These are phyloP conservation scores for Saraca asoca DNA, from an alignment of 331 rosid genomes.

Conservation along the genomic window DNA sequence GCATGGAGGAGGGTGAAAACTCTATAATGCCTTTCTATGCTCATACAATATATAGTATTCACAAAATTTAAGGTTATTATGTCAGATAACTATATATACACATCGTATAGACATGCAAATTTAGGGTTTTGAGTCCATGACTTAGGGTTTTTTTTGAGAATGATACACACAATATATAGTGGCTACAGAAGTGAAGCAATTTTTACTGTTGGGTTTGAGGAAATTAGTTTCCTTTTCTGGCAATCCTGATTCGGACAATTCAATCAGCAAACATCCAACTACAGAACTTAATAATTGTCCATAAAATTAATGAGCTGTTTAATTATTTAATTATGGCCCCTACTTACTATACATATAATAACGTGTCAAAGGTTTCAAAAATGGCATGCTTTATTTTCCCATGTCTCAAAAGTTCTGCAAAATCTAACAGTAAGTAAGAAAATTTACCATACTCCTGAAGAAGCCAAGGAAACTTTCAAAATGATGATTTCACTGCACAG, in stretches of 20 bases:
- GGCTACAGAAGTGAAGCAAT: neutral
- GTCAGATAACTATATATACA: slow-evolving; percentile 14
- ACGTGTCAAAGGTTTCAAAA: slow-evolving; percentile 1
- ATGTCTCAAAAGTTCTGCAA: neutral
- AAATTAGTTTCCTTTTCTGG: slow-evolving; percentile 14
- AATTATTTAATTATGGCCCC: slow-evolving; percentile 23
- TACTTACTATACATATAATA: slow-evolving; percentile 4
- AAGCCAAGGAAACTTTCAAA: slow-evolving; percentile 26
- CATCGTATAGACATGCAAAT: neutral
- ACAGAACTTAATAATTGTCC: neutral
- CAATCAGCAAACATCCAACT: slow-evolving; percentile 23
- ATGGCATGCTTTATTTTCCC: slow-evolving; percentile 2
- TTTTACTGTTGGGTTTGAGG: slow-evolving; percentile 21
- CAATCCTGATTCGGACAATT: slow-evolving; percentile 9
- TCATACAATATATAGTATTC: slow-evolving; percentile 17
- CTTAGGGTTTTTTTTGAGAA: slow-evolving; percentile 44
- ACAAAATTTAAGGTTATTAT: neutral
- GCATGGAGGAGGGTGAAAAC: slow-evolving; percentile 36
- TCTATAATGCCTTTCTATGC: slow-evolving; percentile 27
- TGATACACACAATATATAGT: no score
- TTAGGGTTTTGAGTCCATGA: slow-evolving; percentile 56
- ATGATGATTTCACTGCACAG: slow-evolving; percentile 41
- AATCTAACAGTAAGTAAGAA: slow-evolving; percentile 7
- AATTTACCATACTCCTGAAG: slow-evolving; percentile 44
- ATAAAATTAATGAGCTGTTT: neutral